Base-by-base conservation (phyloP, 768 basidiomycete species). In the Amanita rubescens region DNA sequence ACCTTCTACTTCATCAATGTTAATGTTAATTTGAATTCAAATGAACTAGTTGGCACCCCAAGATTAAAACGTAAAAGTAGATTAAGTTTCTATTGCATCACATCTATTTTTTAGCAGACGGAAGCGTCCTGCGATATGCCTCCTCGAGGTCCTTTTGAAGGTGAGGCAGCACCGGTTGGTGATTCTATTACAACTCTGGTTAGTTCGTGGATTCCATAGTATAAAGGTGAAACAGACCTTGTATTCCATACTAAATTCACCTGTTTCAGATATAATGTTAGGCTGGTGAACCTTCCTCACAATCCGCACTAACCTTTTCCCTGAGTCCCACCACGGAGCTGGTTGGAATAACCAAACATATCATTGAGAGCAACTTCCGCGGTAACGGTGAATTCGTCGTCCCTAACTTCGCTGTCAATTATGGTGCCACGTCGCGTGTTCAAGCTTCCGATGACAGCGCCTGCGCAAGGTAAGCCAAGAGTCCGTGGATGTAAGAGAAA, bases 331-430 rank as follows among this genome's bases (percentile, higher is more conserved):
- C 95, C 95, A 54, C 95, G 83, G 42, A 98, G 75, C 60, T 92
- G 88, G 62, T 85, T 91, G 34, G 94, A 94, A 67, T 97, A 97
- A 15, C 92, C 90, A 65, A 99, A 99, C 95, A 98, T 98, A 61
- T 98, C 95, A 67, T 93, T 96, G 69, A 99, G 68, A 7, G 91
- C 85, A 11, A 99, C 94, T 64, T 97, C 95, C 19, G 92, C 93
- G 25, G 80, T 76, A 51, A 87, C 80, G 4, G 90, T 92, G 64
- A 99, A 98, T 69, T 99, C 95, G 60, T 98, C 96, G 59, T 96
- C 94, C 39, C 95, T 84, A 30, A 95, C 87, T 70, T 98, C 96
- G 60, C 90, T 95, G 62, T 97, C 95, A 38, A 94, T 74, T 63
- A 99, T 96, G 2, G 90, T 92, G 4, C 96, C 96, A 43, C 92